Evolutionary conservation across 352 stramenopile species (phyloP).

Genomic region (Globisporangium acanthophoron): DNA sequence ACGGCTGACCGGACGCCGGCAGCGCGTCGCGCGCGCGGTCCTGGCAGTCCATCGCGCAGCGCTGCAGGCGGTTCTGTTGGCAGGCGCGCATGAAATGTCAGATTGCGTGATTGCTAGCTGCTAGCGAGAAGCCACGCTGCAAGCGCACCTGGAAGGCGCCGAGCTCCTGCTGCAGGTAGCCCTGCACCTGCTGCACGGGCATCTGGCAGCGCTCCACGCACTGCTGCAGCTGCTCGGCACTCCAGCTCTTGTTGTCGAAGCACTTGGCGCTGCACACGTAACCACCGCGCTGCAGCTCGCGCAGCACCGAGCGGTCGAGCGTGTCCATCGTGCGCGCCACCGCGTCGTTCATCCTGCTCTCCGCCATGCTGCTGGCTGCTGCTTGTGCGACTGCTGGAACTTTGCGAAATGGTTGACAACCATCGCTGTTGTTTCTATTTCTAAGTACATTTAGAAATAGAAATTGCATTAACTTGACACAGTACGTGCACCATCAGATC

Average conservation of each 20-base stretch:
- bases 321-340: slow-evolving; percentile 82
- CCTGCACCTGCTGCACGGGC: slow-evolving; percentile 80
- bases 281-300: slow-evolving; percentile 65
- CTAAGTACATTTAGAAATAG: no score
- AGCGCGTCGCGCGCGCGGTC: slow-evolving; percentile 74
- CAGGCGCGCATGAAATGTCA: neutral
- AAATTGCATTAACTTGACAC: no score
- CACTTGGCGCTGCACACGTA: slow-evolving; percentile 86
- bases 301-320: slow-evolving; percentile 70
- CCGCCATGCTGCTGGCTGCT: slow-evolving; percentile 41
- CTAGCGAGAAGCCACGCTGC: no score
- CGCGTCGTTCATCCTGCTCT: slow-evolving; percentile 77
- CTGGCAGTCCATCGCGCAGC: slow-evolving; percentile 84
- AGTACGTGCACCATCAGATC: no score
- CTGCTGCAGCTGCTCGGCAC: slow-evolving; percentile 69
- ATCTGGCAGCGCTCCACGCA: slow-evolving; percentile 84
- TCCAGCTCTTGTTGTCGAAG: slow-evolving; percentile 82
- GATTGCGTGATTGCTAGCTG: no score
- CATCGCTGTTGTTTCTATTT: neutral
- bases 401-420: neutral
- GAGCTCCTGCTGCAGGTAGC: slow-evolving; percentile 82
- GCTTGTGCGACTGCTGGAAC: neutral
- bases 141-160: slow-evolving; percentile 61
- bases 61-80: slow-evolving; percentile 67
- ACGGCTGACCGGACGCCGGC: slow-evolving; percentile 50